Evolutionary conservation across 192 early-diverging fungal genomes (phyloP), one percentile per base, ranked within the genome.

Genomic region (Obelidium mucronatum): DNA sequence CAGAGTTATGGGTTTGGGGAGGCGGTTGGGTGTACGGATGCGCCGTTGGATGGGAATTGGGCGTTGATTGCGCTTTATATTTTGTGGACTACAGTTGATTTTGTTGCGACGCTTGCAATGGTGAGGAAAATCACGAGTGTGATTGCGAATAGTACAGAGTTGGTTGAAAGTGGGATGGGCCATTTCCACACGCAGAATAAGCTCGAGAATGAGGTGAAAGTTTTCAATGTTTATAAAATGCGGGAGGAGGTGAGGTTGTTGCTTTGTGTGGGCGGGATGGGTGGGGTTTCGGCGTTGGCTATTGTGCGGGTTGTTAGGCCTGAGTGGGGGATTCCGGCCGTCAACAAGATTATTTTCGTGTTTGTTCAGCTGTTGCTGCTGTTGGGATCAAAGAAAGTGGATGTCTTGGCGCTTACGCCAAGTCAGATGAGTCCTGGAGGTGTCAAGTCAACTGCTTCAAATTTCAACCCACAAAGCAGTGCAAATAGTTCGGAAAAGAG

Each of bases 321-420:
- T 30, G 63, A 35, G 8, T 65, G 63, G 63, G 22, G 63, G 35
- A 40, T 39, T 19, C 44, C 44, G 19, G 34, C 24, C 15, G 31
- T 59, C 31, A 30, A n/a, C 24, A n/a, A 31, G 26, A 59, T 59
- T 24, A 31, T 59, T 11, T 59, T 59, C 26, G 56, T 59, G 13
- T 59, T 30, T 59, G 56, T n/a, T 11, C 56, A 59, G 56, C 24
- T 59, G 56, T 8, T 59, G 24, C 24, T 59, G n/a, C 24, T 59
- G 24, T 59, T 59, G 56, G 56, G 56, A 6, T 48, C 44, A 15
- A 48, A 19, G 19, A 48, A 48, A 19, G 44, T 48, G 44, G 44
- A 48, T 48, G 44, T 19, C 11, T 19, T 48, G n/a, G n/a, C n/a
- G n/a, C n/a, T n/a, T n/a, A n/a, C n/a, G n/a, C n/a, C n/a, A n/a